phyloP scores from a whole-genome alignment of 495 filamentous ascomycete species.

The Xylaria intraflava region DNA sequence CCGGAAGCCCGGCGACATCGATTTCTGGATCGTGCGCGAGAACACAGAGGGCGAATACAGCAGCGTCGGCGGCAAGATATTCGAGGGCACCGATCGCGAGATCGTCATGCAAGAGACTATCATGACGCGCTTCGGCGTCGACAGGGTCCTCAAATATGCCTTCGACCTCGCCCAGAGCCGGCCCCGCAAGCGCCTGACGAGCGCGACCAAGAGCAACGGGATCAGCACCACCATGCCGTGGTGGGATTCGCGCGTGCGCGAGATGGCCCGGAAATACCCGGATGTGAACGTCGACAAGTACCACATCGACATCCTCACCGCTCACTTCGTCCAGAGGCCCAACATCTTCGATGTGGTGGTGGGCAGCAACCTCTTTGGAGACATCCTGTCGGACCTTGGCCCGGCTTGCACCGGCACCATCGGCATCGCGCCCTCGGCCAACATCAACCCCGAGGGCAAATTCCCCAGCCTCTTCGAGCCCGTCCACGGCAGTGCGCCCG shows the following conservation, averaged over 20 bases:
- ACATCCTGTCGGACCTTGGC: slow-evolving; percentile 79
- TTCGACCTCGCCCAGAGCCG: slow-evolving; percentile 67
- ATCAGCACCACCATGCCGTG: slow-evolving; percentile 65
- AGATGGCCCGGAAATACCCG: slow-evolving; percentile 67
- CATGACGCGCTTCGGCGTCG: slow-evolving; percentile 71
- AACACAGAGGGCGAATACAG: slow-evolving; percentile 83
- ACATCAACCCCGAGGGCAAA: slow-evolving; percentile 58
- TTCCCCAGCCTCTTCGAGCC: slow-evolving; percentile 82
- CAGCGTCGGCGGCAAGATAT: slow-evolving; percentile 28
- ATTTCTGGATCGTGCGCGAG: slow-evolving; percentile 84
- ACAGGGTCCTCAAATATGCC: slow-evolving; percentile 67
- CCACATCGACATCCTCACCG: slow-evolving; percentile 74
- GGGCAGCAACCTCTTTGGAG: slow-evolving; percentile 77
- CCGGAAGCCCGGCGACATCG: slow-evolving; percentile 58
- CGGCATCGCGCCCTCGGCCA: slow-evolving; percentile 68
- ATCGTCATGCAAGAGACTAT: slow-evolving; percentile 57
- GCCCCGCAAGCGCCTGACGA: slow-evolving; percentile 67
- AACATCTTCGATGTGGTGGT: slow-evolving; percentile 73
- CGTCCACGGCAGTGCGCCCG: slow-evolving; percentile 67
- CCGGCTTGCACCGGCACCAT: slow-evolving; percentile 81
- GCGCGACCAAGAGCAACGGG: slow-evolving; percentile 79
- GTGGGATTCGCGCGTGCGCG: slow-evolving; percentile 66
- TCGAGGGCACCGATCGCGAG: slow-evolving; percentile 60
- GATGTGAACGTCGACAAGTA: slow-evolving; percentile 66
- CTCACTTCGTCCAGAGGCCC: slow-evolving; percentile 77